Conservation (phyloP, 805 yeast species). For the Candida multigemmis region DNA sequence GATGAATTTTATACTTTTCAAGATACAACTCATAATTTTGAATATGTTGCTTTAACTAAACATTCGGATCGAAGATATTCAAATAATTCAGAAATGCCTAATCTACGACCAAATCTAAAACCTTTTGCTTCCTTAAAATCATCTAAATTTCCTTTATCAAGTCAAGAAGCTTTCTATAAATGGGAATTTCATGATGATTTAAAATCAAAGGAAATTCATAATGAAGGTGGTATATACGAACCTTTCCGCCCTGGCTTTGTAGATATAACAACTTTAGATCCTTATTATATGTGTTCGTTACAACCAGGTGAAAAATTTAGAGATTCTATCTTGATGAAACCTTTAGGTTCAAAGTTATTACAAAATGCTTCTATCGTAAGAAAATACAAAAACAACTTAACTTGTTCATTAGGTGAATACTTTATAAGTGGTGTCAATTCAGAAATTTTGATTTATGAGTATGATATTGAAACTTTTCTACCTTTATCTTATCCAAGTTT, state of each 20-base stretch:
- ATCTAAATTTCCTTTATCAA: too few species aligned
- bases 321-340: slow-evolving; percentile 18
- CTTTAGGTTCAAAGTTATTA: slow-evolving; percentile 12
- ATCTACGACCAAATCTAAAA: too few species aligned
- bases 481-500: slow-evolving; percentile 17
- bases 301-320: slow-evolving; percentile 28
- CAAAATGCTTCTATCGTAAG: slow-evolving; percentile 14
- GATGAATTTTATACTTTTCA: too few species aligned
- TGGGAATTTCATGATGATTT: slow-evolving; percentile 21
- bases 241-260: slow-evolving; percentile 6
- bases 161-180: slow-evolving; percentile 16
- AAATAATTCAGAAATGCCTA: too few species aligned
- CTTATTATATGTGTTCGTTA: too few species aligned
- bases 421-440: slow-evolving; percentile 26
- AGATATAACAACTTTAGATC: slow-evolving; percentile 6
- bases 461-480: slow-evolving; percentile 14
- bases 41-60: slow-evolving; percentile 6
- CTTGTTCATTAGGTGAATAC: slow-evolving; percentile 10
- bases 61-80: slow-evolving; percentile 7
- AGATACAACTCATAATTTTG: too few species aligned
- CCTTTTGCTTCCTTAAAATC: too few species aligned
- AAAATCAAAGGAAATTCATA: slow-evolving; percentile 5
- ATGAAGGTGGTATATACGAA: slow-evolving; percentile 7
- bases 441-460: slow-evolving; percentile 21
- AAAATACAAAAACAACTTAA: slow-evolving; percentile 33